Percentiles rank a stretch among this genome's conserved stretches.
phyloP scores from a whole-genome alignment of 2,329 filamentous ascomycete species.

The Botryosphaeria dothidea region DNA sequence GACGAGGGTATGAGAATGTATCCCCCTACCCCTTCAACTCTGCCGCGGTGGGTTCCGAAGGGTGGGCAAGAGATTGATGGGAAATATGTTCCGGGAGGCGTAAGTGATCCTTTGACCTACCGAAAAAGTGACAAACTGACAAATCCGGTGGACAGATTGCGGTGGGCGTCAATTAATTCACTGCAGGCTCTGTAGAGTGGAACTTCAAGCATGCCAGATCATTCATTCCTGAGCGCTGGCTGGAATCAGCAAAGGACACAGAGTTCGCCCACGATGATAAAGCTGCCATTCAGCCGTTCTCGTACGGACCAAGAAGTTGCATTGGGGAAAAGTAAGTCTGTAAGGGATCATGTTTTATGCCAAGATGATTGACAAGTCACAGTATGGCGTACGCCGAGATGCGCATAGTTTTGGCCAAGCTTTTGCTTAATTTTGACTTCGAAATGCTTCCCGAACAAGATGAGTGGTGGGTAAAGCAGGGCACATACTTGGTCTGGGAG shows the following conservation, averaged over 20 bases:
- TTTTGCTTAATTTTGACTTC: conserved; percentile 42
- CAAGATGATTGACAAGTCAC: background rate
- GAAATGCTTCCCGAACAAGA: conserved; percentile 35
- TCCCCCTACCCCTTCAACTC: conserved; percentile 38
- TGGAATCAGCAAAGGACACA: conserved; percentile 28
- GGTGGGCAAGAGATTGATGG: conserved; percentile 40
- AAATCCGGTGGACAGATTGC: background rate
- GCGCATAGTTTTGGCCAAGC: conserved; percentile 40
- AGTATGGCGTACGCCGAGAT: conserved; percentile 44
- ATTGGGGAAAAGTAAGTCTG: conserved; percentile 37
- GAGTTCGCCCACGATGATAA: conserved; percentile 32
- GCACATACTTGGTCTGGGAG: conserved; percentile 39
- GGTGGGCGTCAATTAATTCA: conserved; percentile 1
- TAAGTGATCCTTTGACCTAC: conserved; percentile 11
- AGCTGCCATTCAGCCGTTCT: conserved; percentile 46
- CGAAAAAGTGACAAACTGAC: background rate
- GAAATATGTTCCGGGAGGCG: conserved; percentile 34
- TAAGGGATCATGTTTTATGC: background rate
- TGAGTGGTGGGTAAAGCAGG: conserved; percentile 31
- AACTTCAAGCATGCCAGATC: conserved; percentile 38
- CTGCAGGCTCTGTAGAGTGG: conserved; percentile 20
- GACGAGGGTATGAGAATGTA: conserved; percentile 45
- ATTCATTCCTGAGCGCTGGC: conserved; percentile 46
- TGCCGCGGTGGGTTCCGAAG: conserved; percentile 35
- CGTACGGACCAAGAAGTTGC: conserved; percentile 42